Base-by-base conservation (phyloP, 495 filamentous ascomycete genomes). In the Hypoxylon trugodes region DNA sequence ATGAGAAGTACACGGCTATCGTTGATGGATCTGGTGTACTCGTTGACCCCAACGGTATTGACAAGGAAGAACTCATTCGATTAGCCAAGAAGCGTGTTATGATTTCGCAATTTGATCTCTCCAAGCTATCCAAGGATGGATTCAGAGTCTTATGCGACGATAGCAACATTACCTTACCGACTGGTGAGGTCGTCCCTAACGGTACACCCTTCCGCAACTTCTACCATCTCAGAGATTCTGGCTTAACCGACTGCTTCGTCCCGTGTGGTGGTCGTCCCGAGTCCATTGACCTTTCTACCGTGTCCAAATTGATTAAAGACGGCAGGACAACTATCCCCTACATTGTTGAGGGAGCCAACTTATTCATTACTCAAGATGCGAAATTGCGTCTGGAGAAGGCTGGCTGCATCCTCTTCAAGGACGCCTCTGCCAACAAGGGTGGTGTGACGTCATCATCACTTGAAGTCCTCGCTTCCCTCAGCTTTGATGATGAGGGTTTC, bases 341-440 rank as follows among this genome's bases (percentile, higher is more conserved):
- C 79, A 93, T 98, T 24, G 95, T 98, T 41, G 95, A 98, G 76
- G 95, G 95, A 16, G 95, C 95, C 71, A 98, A 98, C 72, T 82
- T 98, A 35, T 98, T 98, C 85, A 95, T 98, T 77, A 98, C 95
- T 9, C 96, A 98, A 77, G 95, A 98, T 71, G 93, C 92, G 64
- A 98, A 98, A 82, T 82, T 98, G 53, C 89, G 92, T 16, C 85
- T 98, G 4, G 95, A 98, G 78, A 87, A 90, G 66, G 94, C 95
- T 24, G 96, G 96, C 59, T 92, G 90, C 71, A 88, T 98, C 65
- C 75, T 98, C 37, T 98, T 91, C 85, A 98, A 98, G 81, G 95
- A 98, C 76, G 95, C 95, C 9, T 96, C 92, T 37, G 93, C 96
- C 37, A 98, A 98, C 83, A 98, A 98, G 82, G 95, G 95, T 69